A percentile compares a stretch with the other conserved stretches of the same genome.
These are phyloP conservation scores for Backusella tarrabulga DNA, from an alignment of 192 early-diverging fungal genomes.

Conservation along the genomic window DNA sequence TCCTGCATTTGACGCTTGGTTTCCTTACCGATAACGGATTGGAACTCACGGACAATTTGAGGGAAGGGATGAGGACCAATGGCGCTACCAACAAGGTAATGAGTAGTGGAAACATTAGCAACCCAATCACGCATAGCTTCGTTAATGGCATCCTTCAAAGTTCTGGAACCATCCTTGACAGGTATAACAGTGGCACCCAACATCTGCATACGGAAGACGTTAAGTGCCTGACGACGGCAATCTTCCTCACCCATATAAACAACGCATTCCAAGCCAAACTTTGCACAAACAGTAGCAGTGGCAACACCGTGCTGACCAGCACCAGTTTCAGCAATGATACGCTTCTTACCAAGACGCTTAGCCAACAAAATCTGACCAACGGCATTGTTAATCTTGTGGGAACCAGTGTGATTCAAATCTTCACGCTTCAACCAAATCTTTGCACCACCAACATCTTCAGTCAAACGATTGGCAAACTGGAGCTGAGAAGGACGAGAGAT, in stretches of 20 bases:
- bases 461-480: constrained; percentile 86
- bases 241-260: constrained; percentile 99
- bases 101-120: constrained; percentile 89
- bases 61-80: constrained; percentile 99
- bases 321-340: constrained; percentile 98
- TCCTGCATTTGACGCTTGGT: constrained; percentile 81
- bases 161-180: constrained; percentile 71
- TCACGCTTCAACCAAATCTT: constrained; percentile 98
- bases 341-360: constrained; percentile 91
- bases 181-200: constrained; percentile 92
- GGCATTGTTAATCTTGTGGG: constrained; percentile 99
- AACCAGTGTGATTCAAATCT: constrained; percentile 98
- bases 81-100: constrained; percentile 96
- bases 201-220: constrained; percentile 94
- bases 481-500: constrained; percentile 90
- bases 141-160: constrained; percentile 98
- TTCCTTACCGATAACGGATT: constrained; percentile 95
- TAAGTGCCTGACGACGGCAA: constrained; percentile 87
- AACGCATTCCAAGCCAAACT: constrained; percentile 94
- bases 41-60: constrained; percentile 95
- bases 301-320: constrained; percentile 99
- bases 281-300: constrained; percentile 97
- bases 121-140: constrained; percentile 99
- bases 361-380: constrained; percentile 93
- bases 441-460: constrained; percentile 74